Base-by-base conservation (phyloP, 371 early-diverging fungal species). In the Mortierella sp. region DNA sequence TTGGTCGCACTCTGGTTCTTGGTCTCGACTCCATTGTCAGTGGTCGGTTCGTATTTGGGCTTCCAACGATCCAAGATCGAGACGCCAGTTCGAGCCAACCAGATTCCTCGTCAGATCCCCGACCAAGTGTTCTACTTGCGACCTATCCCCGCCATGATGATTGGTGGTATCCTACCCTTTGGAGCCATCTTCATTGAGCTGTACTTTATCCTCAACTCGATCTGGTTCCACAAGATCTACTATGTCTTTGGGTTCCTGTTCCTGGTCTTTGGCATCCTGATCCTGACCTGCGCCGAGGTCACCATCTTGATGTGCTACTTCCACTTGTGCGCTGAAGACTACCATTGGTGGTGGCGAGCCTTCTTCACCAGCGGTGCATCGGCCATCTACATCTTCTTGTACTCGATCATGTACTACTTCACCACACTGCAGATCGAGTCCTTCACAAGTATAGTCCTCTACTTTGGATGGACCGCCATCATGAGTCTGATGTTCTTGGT, bases 301-400 rank as follows among this genome's bases (percentile, higher is more conserved):
- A 85, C 96, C 17, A 86, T 96, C 51, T 81, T 96, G 62, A 81
- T 95, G 74, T 88, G 88, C 19, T 96, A 96, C 81, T 94, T 96
- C 86, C 92, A 91, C 51, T 79, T 96, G 39, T 94, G 94, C 63
- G 83, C 94, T 8, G 98, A 98, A 84, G 94, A 96, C 71, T 96
- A 96, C 74, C 88, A 91, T 62, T 96, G 98, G 98, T 91, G 91
- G 72, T 98, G 98, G 98, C 83, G 95, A 8, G 83, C 98, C 2
- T 96, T 96, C 84, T 81, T 95, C 54, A 95, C 95, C 0, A 84
- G 91, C 2, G 98, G 95, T 5, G 90, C 95, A 1, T 86, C 91
- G 27, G 95, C 93, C 3, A 76, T 95, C 54, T 97, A 98, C 67
- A 92, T 96, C 28, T 95, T 94, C 72, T 60, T 95, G 60, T 97